Base-by-base conservation (phyloP, 2,329 filamentous ascomycete genomes). In the Pseudovirgaria hyperparasitica region DNA sequence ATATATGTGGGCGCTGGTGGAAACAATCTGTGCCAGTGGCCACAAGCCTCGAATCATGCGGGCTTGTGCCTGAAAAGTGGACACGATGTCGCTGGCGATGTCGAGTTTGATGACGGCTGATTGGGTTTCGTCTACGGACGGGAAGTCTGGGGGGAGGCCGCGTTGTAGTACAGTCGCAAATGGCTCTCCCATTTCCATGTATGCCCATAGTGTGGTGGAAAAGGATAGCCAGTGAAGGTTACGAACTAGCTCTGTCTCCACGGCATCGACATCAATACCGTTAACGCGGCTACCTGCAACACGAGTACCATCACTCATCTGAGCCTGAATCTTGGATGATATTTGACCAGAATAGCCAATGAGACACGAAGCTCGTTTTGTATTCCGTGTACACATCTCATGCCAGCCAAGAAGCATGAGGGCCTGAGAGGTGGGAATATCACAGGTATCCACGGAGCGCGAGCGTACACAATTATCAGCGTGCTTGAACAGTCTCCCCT, bases 201-300 rank as follows among this genome's bases (percentile, higher is more conserved):
- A 57, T 5, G 40, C 40, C 56, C 56, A 60, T 6, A 57, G 41
- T 17, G 45, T 50, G n/a, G 55, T 40, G 1, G 54, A 46, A 29
- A 52, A 54, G 2, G 52, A 51, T 4, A 52, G 43, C 55, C 56
- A 60, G 41, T 54, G 55, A 5, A 59, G 37, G 34, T 55, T 55
- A 14, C 50, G 42, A 4, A 52, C 40, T 10, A 59, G 28, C 32
- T 60, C 57, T 30, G 49, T 52, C 31, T 60, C 56, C 6, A 60
- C 50, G 23, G 52, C 48, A 23, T 46, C 48, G 3, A 59, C 47
- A 20, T 57, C 54, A 23, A 60, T 46, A 7, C 55, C 56, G 14
- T 60, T 60, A 35, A 60, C 57, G 17, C 52, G 48, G 19, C 51
- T 48, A n/a, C 36, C 40, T 2, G 40, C 34, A 16, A 20, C 22